Conservation (phyloP, 1,284 basidiomycete genomes). For the Boletus sp. region DNA sequence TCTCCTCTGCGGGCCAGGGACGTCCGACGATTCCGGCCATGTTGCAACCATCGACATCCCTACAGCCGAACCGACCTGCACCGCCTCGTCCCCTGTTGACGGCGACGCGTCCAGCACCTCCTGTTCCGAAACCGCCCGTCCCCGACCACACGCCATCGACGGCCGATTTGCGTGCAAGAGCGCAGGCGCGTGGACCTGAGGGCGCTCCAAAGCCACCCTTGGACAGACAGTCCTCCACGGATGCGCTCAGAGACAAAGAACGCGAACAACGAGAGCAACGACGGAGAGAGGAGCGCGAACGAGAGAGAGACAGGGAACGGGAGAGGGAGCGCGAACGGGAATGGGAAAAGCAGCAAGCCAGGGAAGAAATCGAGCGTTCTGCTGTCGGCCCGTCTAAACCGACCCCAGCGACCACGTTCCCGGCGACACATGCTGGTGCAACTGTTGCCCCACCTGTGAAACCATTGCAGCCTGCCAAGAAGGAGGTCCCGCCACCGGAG, state of each 20-base stretch:
- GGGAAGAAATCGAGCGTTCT: constrained; percentile 36
- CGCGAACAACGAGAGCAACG: constrained; percentile 33
- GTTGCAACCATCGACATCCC: constrained; percentile 21
- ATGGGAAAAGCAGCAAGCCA: constrained; percentile 27
- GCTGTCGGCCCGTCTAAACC: constrained; percentile 51
- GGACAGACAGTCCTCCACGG: constrained; percentile 30
- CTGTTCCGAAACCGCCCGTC: constrained; percentile 42
- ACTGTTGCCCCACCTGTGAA: constrained; percentile 60
- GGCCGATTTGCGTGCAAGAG: constrained; percentile 58
- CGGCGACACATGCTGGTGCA: constrained; percentile 45
- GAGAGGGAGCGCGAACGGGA: constrained; percentile 33
- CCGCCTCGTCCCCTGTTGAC: constrained; percentile 50
- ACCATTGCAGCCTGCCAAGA: constrained; percentile 74
- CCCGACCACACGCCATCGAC: constrained; percentile 55
- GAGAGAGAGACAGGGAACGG: constrained; percentile 30
- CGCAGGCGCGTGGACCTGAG: constrained; percentile 49
- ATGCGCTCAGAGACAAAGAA: constrained; percentile 29
- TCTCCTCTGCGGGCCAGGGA: constrained; percentile 31
- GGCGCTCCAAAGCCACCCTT: constrained; percentile 33
- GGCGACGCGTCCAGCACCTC: constrained; percentile 46
- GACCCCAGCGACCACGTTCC: constrained; percentile 43
- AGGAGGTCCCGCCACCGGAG: constrained; percentile 36
- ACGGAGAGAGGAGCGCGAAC: constrained; percentile 29
- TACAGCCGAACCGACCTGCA: constrained; percentile 51
- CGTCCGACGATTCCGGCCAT: constrained; percentile 35